Evolutionary conservation across 805 yeast species (phyloP).

Genomic region (Citeromyces nyonsensis): DNA sequence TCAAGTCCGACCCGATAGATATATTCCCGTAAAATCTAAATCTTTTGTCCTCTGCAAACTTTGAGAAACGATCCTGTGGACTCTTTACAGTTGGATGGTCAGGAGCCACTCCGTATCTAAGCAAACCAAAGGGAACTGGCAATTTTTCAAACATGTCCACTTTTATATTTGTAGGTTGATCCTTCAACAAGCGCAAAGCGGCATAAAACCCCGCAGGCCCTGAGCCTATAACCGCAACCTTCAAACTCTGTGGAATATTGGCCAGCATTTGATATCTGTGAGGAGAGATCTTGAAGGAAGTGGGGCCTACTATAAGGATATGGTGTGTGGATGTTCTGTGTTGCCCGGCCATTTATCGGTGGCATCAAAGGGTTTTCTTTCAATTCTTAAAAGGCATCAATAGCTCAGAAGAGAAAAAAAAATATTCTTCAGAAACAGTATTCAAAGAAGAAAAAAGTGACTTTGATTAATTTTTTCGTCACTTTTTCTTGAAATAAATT

Average conservation of each 20-base stretch:
- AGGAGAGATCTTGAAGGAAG: too few relatives aligned
- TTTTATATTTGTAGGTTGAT: conserved; percentile 9
- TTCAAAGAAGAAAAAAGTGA: too few relatives aligned
- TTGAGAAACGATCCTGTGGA: conserved; percentile 61
- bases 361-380: too few relatives aligned
- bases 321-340: too few relatives aligned
- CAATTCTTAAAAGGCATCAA: too few relatives aligned
- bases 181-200: conserved; percentile 48
- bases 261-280: too few relatives aligned
- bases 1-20: conserved; percentile 46
- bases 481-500: too few relatives aligned
- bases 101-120: conserved; percentile 96
- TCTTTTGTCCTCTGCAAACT: conserved; percentile 16
- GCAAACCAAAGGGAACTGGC: conserved; percentile 86
- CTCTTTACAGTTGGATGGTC: conserved; percentile 95
- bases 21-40: conserved; percentile 63
- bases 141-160: conserved; percentile 71
- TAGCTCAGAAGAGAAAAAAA: too few relatives aligned
- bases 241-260: not conserved
- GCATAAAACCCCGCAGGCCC: conserved; percentile 97
- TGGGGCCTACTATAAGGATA: too few relatives aligned
- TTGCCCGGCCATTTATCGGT: too few relatives aligned
- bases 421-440: too few relatives aligned
- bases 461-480: too few relatives aligned
- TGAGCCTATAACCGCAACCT: conserved; percentile 73